Evolutionary conservation across 192 early-diverging fungal species (phyloP).

Genomic region (Geranomyces michiganensis): DNA sequence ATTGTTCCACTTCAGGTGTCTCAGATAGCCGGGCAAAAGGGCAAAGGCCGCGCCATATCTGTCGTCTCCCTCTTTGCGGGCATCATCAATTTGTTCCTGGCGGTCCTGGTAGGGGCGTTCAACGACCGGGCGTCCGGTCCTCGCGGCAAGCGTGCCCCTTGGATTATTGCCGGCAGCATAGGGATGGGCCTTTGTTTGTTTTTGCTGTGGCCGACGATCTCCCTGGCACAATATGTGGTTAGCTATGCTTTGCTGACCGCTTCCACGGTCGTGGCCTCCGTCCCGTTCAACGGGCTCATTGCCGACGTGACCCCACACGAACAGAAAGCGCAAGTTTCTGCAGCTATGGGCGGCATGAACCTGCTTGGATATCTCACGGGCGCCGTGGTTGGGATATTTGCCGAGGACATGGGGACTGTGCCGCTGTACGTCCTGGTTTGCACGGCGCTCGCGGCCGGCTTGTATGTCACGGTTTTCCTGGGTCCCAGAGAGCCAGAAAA

Average conservation of each 20-base stretch:
- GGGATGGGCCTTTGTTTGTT: conserved; percentile 38
- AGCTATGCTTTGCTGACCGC: conserved; percentile 40
- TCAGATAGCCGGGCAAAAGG: conserved; percentile 37
- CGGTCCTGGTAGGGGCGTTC: conserved; percentile 43
- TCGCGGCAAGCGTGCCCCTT: conserved; percentile 24
- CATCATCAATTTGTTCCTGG: conserved; percentile 39
- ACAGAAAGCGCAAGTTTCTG: conserved; percentile 41
- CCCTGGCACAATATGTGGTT: conserved; percentile 37
- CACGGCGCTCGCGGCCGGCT: conserved; percentile 15
- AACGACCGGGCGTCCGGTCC: conserved; percentile 38
- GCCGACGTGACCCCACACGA: conserved; percentile 48
- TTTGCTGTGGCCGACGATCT: conserved; percentile 23
- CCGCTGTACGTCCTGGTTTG: conserved; percentile 37
- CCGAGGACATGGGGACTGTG: conserved; percentile 27
- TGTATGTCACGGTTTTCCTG: conserved; percentile 12
- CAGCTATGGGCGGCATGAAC: conserved; percentile 48
- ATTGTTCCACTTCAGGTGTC: conserved; percentile 43
- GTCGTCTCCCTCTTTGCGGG: conserved; percentile 41
- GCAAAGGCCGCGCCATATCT: conserved; percentile 46
- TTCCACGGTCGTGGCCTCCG: conserved; percentile 32
- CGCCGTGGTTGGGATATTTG: conserved; percentile 43
- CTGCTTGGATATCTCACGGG: conserved; percentile 44
- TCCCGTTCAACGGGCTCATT: conserved; percentile 52
- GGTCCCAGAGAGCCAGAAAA: conserved; percentile 20
- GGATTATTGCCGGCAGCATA: conserved; percentile 41